Conservation (phyloP, 495 filamentous ascomycete genomes). For the Collariella sp. region DNA sequence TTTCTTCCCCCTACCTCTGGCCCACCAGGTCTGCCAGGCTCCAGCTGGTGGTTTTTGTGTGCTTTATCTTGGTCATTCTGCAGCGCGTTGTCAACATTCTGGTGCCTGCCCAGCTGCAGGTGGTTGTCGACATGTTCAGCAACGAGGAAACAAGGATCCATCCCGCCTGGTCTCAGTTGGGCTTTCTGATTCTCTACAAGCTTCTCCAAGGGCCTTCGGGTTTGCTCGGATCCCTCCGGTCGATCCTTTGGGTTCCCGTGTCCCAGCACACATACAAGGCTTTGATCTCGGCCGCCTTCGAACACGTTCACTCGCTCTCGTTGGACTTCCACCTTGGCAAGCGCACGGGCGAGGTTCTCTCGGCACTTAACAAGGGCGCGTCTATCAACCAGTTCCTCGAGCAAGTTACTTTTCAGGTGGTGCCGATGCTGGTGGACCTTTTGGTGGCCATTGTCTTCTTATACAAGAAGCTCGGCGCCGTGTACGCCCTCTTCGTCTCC, state of each 20-base stretch:
- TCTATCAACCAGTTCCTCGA: too few relatives aligned
- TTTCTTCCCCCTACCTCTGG: slow-evolving; percentile 94
- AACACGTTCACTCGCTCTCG: slow-evolving; percentile 91
- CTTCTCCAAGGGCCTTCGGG: slow-evolving; percentile 85
- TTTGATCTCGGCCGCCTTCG: slow-evolving; percentile 87
- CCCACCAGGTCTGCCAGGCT: slow-evolving; percentile 64
- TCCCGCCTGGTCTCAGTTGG: slow-evolving; percentile 46
- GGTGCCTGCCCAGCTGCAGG: slow-evolving; percentile 67
- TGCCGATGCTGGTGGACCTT: slow-evolving; percentile 91
- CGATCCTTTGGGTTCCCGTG: slow-evolving; percentile 88
- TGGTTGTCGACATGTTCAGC: slow-evolving; percentile 65
- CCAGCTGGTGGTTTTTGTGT: slow-evolving; percentile 68
- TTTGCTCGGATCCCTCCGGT: slow-evolving; percentile 70
- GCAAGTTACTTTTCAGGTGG: slow-evolving; percentile 87
- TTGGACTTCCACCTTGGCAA: slow-evolving; percentile 95
- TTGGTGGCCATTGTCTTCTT: slow-evolving; percentile 82
- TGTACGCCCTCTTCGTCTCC: slow-evolving; percentile 85
- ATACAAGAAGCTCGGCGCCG: slow-evolving; percentile 67
- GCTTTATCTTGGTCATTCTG: slow-evolving; percentile 64
- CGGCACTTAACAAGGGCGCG: too few relatives aligned
- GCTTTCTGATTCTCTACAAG: slow-evolving; percentile 69
- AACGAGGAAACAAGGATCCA: slow-evolving; percentile 18
- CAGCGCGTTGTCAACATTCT: slow-evolving; percentile 75
- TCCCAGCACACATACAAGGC: slow-evolving; percentile 94
- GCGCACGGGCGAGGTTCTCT: slow-evolving; percentile 91